phyloP scores from a whole-genome alignment of 768 basidiomycete species.

The Ramaria rubella region DNA sequence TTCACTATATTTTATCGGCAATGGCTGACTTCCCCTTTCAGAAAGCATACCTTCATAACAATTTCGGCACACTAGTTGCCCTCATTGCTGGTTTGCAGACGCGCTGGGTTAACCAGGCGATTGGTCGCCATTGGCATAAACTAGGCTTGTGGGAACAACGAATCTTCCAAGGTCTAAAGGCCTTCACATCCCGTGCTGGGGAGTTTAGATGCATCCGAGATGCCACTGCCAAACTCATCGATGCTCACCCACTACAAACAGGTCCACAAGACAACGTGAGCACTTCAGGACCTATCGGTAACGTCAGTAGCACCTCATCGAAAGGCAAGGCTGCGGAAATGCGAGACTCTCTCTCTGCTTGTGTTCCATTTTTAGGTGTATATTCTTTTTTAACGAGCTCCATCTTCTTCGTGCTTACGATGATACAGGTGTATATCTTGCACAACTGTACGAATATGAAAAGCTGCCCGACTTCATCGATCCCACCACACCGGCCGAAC shows the following conservation, averaged over 20 bases:
- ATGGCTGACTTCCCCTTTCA: slow-evolving; percentile 24
- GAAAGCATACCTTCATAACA: slow-evolving; percentile 76
- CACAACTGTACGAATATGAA: slow-evolving; percentile 58
- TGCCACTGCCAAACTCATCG: slow-evolving; percentile 55
- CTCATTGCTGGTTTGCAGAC: slow-evolving; percentile 71
- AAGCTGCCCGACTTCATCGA: slow-evolving; percentile 76
- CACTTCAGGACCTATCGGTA: slow-evolving; percentile 33
- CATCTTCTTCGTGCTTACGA: background rate
- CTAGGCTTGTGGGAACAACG: slow-evolving; percentile 66
- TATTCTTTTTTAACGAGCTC: slow-evolving; percentile 9
- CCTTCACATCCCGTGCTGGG: slow-evolving; percentile 53
- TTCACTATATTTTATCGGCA: background rate
- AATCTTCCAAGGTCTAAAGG: slow-evolving; percentile 64
- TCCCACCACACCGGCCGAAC: slow-evolving; percentile 68
- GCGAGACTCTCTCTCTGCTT: slow-evolving; percentile 38
- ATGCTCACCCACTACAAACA: slow-evolving; percentile 54
- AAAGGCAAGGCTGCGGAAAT: slow-evolving; percentile 31
- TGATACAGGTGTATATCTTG: slow-evolving; percentile 63
- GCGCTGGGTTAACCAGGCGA: slow-evolving; percentile 59
- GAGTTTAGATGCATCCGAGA: slow-evolving; percentile 74
- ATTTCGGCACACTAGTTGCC: slow-evolving; percentile 73
- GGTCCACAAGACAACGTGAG: slow-evolving; percentile 37
- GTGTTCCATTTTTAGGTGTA: slow-evolving; percentile 80
- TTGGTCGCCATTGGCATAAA: slow-evolving; percentile 60
- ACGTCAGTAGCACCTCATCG: slow-evolving; percentile 1